These are phyloP conservation scores for Clathrus columnatus DNA, from an alignment of 768 basidiomycete genomes.

Conservation along the genomic window DNA sequence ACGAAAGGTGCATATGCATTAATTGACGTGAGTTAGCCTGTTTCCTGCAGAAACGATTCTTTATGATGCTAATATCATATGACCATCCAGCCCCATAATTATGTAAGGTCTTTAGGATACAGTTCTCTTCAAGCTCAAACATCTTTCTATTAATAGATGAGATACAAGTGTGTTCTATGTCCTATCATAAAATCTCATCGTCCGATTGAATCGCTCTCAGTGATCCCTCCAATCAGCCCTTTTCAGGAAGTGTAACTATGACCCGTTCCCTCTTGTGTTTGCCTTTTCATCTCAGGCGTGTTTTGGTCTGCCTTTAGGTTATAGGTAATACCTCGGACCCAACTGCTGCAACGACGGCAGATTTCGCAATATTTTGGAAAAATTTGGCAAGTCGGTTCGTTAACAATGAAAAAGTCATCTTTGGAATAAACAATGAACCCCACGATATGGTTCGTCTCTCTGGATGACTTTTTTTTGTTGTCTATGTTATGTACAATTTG, in stretches of 20 bases:
- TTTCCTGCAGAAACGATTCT: neutral
- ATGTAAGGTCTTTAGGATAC: constrained; percentile 13
- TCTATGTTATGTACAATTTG: neutral
- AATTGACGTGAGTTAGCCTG: constrained; percentile 22
- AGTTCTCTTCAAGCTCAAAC: neutral
- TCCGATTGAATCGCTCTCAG: constrained; percentile 17
- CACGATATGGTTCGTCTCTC: constrained; percentile 31
- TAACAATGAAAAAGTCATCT: constrained; percentile 28
- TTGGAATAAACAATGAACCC: constrained; percentile 41
- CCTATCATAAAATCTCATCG: neutral
- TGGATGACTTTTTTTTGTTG: neutral
- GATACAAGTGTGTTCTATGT: constrained; percentile 31
- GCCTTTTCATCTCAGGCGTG: neutral
- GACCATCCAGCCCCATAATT: constrained; percentile 35
- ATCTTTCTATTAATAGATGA: constrained; percentile 23
- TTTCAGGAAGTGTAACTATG: constrained; percentile 33
- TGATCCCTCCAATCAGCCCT: constrained; percentile 36
- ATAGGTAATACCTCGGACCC: constrained; percentile 38
- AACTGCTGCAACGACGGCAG: constrained; percentile 34
- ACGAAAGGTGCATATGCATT: constrained; percentile 35
- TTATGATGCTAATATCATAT: neutral
- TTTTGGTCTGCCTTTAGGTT: constrained; percentile 21
- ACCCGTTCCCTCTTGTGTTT: neutral
- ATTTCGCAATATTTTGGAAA: constrained; percentile 1
- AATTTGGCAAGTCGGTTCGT: constrained; percentile 23